Base-by-base conservation (phyloP, 768 basidiomycete genomes). In the Calocybe gangraenosa region DNA sequence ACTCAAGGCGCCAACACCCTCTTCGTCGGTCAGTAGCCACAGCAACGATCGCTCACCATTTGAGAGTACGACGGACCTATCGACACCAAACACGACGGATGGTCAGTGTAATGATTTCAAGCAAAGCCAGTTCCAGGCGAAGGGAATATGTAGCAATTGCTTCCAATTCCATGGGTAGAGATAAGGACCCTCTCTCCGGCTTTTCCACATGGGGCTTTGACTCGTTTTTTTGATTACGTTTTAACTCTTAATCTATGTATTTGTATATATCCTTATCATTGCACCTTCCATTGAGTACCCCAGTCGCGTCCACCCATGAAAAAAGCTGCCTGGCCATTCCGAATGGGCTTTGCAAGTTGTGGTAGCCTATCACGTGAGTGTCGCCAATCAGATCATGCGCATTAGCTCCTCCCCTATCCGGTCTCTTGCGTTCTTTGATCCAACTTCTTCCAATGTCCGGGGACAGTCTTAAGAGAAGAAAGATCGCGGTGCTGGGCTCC, bases 401-500 rank as follows among this genome's bases (percentile, higher is more conserved):
- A 40, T 28, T 45, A 13, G 18, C n/a, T 13, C 1, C n/a, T 31
- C 49, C 43, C 48, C 45, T 49, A 53, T 49, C 42, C 37, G 40
- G 5, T 43, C 44, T 49, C 34, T 22, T 42, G 36, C 33, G n/a
- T 39, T 51, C 52, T 35, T 48, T 38, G 41, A 41, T 36, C 34
- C 34, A 39, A 34, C 40, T 42, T 11, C 11, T 42, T 46, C 14
- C 37, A 51, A 64, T 60, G 59, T 50, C 59, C 34, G 57, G 51
- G 35, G 52, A 66, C 30, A 58, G 57, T 46, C 66, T 88, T 65
- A 87, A 79, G 72, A 87, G 87, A 71, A 76, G 90, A 62, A 93
- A 89, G 73, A 92, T 94, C 51, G 91, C 88, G 35, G 86, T 92
- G 42, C 74, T 94, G 35, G 92, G 92, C 52, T 86, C 90, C 47